Evolutionary conservation across 805 yeast species (phyloP), one percentile per base, ranked within the genome.

Genomic region (Clavispora carvajalis): DNA sequence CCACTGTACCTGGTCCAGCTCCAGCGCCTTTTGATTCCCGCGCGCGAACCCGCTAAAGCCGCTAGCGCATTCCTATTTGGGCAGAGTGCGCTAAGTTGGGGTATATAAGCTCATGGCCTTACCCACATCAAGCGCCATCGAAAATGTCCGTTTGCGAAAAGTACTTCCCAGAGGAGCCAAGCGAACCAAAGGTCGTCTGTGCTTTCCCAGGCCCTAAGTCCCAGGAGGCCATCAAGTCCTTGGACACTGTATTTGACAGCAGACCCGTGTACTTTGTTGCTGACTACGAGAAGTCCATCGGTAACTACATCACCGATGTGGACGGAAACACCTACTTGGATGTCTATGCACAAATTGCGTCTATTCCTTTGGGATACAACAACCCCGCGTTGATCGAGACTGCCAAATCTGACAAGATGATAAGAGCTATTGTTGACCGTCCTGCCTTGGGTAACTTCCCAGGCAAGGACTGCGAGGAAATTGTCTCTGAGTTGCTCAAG

Each of bases 361-460:
- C 95, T 11, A 85, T 85, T 50, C 82, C 93, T 13, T 72, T 85
- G 45, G 95, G 95, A 36, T 85, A 85, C 77, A 85, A 86, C 71
- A 82, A 85, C 69, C 95, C 95, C 16, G 82, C 76, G 31, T 70
- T 85, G 49, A 69, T 76, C 38, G 76, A 79, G 63, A 78, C 78
- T 38, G 91, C 93, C 37, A 72, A 71, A 58, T 74, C 86, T 26
- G 82, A 77, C 44, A 81, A 74, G 53, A 80, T 82, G 85, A 64
- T 80, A 46, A 74, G 79, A 59, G 87, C 91, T 18, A 62, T 86
- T 40, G 80, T 85, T 48, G 83, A 85, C 69, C 77, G 95, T 62
- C 95, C 95, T 31, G 95, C 95, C 16, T 65, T 83, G 45, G 93
- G 91, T 30, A 57, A 57, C 49, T 58, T 54, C 43, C 61, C 61